Evolutionary conservation across 805 yeast genomes (phyloP).

Genomic region (Kuraishia cidri): DNA sequence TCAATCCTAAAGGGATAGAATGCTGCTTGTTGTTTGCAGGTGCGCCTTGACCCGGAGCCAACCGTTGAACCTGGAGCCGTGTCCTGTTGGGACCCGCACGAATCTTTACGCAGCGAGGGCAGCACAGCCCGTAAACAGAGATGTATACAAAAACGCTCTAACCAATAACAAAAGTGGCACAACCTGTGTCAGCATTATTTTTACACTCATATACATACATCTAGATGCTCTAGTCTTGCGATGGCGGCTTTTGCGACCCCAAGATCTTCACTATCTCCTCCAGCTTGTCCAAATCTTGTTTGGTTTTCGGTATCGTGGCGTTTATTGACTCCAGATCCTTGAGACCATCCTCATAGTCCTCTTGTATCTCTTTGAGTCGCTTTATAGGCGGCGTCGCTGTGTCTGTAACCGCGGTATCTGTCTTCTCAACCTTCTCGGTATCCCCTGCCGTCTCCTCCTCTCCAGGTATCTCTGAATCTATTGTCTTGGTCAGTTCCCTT

Average conservation of each 20-base stretch:
- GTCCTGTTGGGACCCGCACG: too few species aligned
- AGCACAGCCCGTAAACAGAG: too few species aligned
- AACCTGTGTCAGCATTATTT: too few species aligned
- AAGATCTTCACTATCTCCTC: slow-evolving; percentile 14
- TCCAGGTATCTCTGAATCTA: slow-evolving; percentile 19
- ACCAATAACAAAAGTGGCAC: too few species aligned
- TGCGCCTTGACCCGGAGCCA: too few species aligned
- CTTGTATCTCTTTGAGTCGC: slow-evolving; percentile 9
- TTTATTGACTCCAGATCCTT: slow-evolving; percentile 23
- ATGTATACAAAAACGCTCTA: too few species aligned
- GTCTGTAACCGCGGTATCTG: slow-evolving; percentile 3
- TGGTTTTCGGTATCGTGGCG: slow-evolving; percentile 23
- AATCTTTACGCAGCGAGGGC: too few species aligned
- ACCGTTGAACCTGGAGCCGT: too few species aligned
- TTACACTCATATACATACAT: too few species aligned
- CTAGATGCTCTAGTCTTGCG: too few species aligned
- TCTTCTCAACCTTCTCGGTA: slow-evolving; percentile 4
- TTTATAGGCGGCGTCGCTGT: slow-evolving; percentile 5
- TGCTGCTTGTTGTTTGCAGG: too few species aligned
- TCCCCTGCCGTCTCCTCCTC: slow-evolving; percentile 13
- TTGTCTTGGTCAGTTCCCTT: slow-evolving; percentile 5
- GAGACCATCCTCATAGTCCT: slow-evolving; percentile 20
- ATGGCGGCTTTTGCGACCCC: neutral
- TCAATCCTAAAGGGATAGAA: too few species aligned
- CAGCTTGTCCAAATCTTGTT: slow-evolving; percentile 24